Conservation (phyloP, 2,329 filamentous ascomycete species). For the Nigrograna mackinnonii region DNA sequence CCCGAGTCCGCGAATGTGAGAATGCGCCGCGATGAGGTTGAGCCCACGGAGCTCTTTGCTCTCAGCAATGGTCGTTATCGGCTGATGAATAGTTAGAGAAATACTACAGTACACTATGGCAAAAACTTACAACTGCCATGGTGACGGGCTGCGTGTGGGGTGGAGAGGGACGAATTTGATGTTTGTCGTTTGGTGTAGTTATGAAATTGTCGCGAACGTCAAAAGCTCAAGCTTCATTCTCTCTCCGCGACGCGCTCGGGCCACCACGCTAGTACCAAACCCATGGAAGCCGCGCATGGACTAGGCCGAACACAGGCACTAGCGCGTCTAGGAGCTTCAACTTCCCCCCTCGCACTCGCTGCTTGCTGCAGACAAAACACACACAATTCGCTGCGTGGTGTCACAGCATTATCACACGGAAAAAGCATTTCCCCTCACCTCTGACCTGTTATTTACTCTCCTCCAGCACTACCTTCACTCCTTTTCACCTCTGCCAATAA, state of each 20-base stretch:
- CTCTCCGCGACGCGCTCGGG: not conserved
- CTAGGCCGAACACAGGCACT: too few relatives aligned
- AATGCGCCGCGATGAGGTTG: conserved; percentile 97
- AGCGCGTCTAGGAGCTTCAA: too few relatives aligned
- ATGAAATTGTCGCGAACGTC: not conserved
- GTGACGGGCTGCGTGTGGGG: conserved; percentile 8
- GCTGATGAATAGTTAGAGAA: conserved; percentile 28
- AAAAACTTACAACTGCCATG: conserved; percentile 39
- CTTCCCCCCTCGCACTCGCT: too few relatives aligned
- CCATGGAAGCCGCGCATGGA: not conserved
- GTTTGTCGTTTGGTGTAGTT: not conserved
- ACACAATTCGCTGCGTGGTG: too few relatives aligned
- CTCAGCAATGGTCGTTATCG: conserved; percentile 85
- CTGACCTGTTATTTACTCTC: too few relatives aligned
- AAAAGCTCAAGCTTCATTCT: not conserved
- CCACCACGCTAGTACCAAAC: not conserved
- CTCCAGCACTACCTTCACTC: too few relatives aligned
- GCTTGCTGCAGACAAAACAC: too few relatives aligned
- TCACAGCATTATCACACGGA: too few relatives aligned
- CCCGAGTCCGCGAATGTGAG: conserved; percentile 93
- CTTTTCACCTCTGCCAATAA: too few relatives aligned
- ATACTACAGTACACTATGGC: too few relatives aligned
- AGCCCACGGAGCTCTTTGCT: conserved; percentile 94
- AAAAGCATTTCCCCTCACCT: too few relatives aligned
- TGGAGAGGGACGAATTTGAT: not conserved